Evolutionary conservation across 805 yeast genomes (phyloP).

Genomic region (Kurtzmaniella fragi): DNA sequence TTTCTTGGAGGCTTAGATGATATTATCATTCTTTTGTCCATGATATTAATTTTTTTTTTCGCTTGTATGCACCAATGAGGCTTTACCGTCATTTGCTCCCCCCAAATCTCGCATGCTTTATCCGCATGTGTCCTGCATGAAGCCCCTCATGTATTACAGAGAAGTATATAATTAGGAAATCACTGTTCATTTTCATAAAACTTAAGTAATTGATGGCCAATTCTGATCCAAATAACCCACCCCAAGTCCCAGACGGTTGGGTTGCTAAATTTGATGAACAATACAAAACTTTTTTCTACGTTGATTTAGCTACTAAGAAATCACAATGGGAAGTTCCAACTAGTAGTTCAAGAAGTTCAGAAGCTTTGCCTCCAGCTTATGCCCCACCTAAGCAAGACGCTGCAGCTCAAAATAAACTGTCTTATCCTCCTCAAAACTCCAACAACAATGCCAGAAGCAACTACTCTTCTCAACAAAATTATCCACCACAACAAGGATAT

Average conservation of each 20-base stretch:
- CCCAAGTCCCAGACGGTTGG: conserved; percentile 66
- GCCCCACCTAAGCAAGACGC: conserved; percentile 9
- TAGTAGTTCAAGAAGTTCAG: conserved; percentile 28
- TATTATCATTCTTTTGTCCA: too few species aligned
- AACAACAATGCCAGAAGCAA: conserved; percentile 7
- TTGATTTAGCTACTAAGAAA: conserved; percentile 61
- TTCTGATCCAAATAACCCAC: conserved; percentile 31
- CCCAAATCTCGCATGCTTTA: too few species aligned
- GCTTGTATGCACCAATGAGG: too few species aligned
- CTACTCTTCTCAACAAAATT: conserved; percentile 9
- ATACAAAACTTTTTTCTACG: conserved; percentile 74
- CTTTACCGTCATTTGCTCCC: too few species aligned
- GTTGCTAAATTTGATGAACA: conserved; percentile 66
- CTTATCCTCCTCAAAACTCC: conserved; percentile 7
- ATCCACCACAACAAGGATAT: conserved; percentile 9
- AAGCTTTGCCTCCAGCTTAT: conserved; percentile 43
- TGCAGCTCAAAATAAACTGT: conserved; percentile 9
- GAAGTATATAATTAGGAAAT: too few species aligned
- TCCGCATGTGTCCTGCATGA: too few species aligned
- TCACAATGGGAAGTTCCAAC: conserved; percentile 91
- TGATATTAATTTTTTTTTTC: too few species aligned
- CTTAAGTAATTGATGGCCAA: not conserved
- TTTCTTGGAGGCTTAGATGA: too few species aligned
- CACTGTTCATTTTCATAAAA: not conserved
- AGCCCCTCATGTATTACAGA: too few species aligned